Conservation (phyloP, 2,329 filamentous ascomycete genomes). For the Fusarium sp. region DNA sequence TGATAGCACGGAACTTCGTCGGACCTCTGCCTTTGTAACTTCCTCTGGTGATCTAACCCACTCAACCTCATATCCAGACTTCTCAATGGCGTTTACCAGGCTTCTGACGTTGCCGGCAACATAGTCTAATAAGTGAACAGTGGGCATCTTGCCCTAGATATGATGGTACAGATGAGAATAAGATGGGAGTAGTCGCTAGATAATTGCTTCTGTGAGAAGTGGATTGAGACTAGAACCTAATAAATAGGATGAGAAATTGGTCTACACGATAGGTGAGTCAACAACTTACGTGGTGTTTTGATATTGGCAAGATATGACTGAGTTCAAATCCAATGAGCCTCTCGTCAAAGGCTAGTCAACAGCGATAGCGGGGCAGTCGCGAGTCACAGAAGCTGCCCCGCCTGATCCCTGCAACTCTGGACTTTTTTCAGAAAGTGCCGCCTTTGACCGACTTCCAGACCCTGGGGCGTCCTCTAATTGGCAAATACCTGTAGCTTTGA, state of each 20-base stretch:
- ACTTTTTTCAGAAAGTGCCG: slow-evolving; percentile 45
- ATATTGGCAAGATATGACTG: slow-evolving; percentile 33
- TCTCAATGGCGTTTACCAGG: slow-evolving; percentile 97
- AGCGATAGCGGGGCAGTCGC: slow-evolving; percentile 48
- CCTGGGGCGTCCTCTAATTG: slow-evolving; percentile 22
- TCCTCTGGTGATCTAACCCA: slow-evolving; percentile 92
- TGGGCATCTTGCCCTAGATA: slow-evolving; percentile 72
- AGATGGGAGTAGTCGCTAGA: slow-evolving; percentile 15
- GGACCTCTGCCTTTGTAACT: slow-evolving; percentile 86
- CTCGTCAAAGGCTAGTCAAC: slow-evolving; percentile 26
- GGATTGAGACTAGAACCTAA: background rate
- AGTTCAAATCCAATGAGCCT: slow-evolving; percentile 37
- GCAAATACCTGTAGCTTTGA: slow-evolving; percentile 29
- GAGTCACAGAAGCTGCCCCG: slow-evolving; percentile 45
- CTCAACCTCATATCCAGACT: slow-evolving; percentile 91
- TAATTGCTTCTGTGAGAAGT: background rate
- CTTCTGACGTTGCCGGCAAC: slow-evolving; percentile 97
- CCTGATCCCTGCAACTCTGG: slow-evolving; percentile 47
- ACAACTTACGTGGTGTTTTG: slow-evolving; percentile 29
- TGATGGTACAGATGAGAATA: slow-evolving; percentile 25
- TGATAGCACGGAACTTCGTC: slow-evolving; percentile 41
- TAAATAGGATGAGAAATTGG: background rate
- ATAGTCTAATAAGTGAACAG: slow-evolving; percentile 86
- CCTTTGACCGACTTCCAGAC: slow-evolving; percentile 47
- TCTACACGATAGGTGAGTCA: slow-evolving; percentile 35